These are phyloP conservation scores for Penicillium roqueforti DNA, from an alignment of 495 filamentous ascomycete genomes.

Conservation along the genomic window DNA sequence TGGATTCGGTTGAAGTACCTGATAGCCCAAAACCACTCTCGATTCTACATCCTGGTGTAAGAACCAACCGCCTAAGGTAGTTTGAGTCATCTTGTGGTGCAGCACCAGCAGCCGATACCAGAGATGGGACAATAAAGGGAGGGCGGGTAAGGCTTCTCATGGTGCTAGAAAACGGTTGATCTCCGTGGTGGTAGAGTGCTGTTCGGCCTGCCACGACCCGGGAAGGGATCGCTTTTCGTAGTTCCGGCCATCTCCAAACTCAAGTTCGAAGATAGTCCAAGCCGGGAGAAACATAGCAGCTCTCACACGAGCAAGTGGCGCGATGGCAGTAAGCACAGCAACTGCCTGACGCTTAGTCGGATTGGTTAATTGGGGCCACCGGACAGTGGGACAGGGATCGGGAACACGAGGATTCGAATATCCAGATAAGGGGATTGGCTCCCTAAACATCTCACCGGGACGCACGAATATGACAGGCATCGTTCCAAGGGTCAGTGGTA, in stretches of 20 bases:
- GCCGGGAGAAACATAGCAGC: slow-evolving; percentile 23
- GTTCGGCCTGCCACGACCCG: slow-evolving; percentile 22
- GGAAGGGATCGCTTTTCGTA: slow-evolving; percentile 22
- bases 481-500: slow-evolving; percentile 26
- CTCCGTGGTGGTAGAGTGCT: slow-evolving; percentile 21
- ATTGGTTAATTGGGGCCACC: slow-evolving; percentile 21
- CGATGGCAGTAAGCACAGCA: slow-evolving; percentile 17
- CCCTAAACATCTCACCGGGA: neutral
- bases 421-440: slow-evolving; percentile 14
- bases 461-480: slow-evolving; percentile 26
- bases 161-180: slow-evolving; percentile 19
- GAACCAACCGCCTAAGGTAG: slow-evolving; percentile 22
- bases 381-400: slow-evolving; percentile 22
- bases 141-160: slow-evolving; percentile 19
- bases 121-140: slow-evolving; percentile 14
- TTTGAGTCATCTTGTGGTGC: slow-evolving; percentile 25
- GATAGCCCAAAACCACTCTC: slow-evolving; percentile 14
- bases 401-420: slow-evolving; percentile 22
- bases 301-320: slow-evolving; percentile 19
- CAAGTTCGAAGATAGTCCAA: slow-evolving; percentile 26
- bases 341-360: slow-evolving; percentile 22
- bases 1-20: slow-evolving; percentile 11
- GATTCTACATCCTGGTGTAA: slow-evolving; percentile 21
- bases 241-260: slow-evolving; percentile 18
- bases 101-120: neutral